phyloP scores from a whole-genome alignment of 2,329 filamentous ascomycete genomes.

The Hypoxylon sp. region DNA sequence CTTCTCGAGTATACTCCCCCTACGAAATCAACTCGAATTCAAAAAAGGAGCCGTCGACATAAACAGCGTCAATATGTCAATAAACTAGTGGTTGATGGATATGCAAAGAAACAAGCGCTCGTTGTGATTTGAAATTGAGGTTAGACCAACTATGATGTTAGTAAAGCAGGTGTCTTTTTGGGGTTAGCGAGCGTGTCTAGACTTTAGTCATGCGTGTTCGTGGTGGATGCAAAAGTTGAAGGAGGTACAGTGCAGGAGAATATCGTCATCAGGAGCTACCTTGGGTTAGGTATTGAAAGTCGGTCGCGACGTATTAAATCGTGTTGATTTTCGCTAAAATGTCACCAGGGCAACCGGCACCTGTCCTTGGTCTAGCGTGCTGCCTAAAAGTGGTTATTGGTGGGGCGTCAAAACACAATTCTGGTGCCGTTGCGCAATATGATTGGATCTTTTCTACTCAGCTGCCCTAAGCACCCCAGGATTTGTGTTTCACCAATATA shows the following conservation, averaged over 20 bases:
- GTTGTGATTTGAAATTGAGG: slow-evolving; percentile 15
- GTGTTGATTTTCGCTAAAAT: slow-evolving; percentile 39
- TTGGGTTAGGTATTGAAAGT: neutral
- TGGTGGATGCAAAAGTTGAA: slow-evolving; percentile 16
- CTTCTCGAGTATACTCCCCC: slow-evolving; percentile 26
- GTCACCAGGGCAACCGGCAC: slow-evolving; percentile 41
- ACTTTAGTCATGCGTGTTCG: slow-evolving; percentile 1
- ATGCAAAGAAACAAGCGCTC: slow-evolving; percentile 14
- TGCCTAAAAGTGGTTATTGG: slow-evolving; percentile 13
- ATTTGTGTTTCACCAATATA: slow-evolving; percentile 29
- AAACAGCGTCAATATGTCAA: slow-evolving; percentile 38
- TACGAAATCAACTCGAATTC: slow-evolving; percentile 24
- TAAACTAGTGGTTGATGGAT: slow-evolving; percentile 16
- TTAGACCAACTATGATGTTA: slow-evolving; percentile 19
- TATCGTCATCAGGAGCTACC: slow-evolving; percentile 41
- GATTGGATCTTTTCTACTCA: slow-evolving; percentile 20
- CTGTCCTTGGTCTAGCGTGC: slow-evolving; percentile 29
- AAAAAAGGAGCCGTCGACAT: slow-evolving; percentile 41
- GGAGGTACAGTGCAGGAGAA: slow-evolving; percentile 12
- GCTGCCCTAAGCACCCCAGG: slow-evolving; percentile 24
- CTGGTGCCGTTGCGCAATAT: neutral
- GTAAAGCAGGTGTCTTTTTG: neutral
- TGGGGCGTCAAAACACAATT: slow-evolving; percentile 32
- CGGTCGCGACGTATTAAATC: slow-evolving; percentile 16
- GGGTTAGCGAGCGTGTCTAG: slow-evolving; percentile 16